These are phyloP conservation scores for Trypethelium eluteriae DNA, from an alignment of 495 filamentous ascomycete genomes.

Conservation along the genomic window DNA sequence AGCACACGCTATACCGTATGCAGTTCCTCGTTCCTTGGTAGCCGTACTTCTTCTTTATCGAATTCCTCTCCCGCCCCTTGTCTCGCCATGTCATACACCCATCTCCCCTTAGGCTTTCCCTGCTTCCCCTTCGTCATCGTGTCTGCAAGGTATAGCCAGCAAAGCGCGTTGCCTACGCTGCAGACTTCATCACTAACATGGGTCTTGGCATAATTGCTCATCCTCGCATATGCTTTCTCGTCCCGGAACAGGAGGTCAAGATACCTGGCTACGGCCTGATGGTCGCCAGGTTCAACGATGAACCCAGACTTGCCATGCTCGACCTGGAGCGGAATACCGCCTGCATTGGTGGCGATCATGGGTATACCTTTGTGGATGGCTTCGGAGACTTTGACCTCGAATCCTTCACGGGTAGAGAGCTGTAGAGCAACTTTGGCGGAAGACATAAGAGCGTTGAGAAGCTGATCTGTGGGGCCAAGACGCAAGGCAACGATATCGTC, in stretches of 20 bases:
- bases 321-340: constrained; percentile 78
- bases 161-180: constrained; percentile 71
- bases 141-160: constrained; percentile 69
- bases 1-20: neutral
- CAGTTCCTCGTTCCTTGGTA: constrained; percentile 35
- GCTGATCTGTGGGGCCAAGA: constrained; percentile 68
- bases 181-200: constrained; percentile 77
- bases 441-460: constrained; percentile 72
- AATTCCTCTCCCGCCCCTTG: constrained; percentile 56
- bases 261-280: constrained; percentile 61
- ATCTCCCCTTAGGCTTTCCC: constrained; percentile 47
- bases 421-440: constrained; percentile 68
- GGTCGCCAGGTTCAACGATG: constrained; percentile 67
- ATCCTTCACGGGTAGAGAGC: constrained; percentile 76
- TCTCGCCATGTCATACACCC: constrained; percentile 76
- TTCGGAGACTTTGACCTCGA: constrained; percentile 86
- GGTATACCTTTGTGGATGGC: constrained; percentile 79
- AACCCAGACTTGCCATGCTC: constrained; percentile 67
- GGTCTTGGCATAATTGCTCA: constrained; percentile 56
- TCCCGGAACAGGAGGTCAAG: constrained; percentile 64
- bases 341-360: constrained; percentile 68
- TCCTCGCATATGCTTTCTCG: constrained; percentile 52
- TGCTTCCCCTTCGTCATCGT: constrained; percentile 48
- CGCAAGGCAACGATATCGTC: constrained; percentile 65
- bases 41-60: constrained; percentile 50